A percentile compares a stretch with the other conserved stretches of the same genome.
These are phyloP conservation scores for Aspergillus pseudonomiae DNA, from an alignment of 2,329 filamentous ascomycete genomes.

Conservation along the genomic window DNA sequence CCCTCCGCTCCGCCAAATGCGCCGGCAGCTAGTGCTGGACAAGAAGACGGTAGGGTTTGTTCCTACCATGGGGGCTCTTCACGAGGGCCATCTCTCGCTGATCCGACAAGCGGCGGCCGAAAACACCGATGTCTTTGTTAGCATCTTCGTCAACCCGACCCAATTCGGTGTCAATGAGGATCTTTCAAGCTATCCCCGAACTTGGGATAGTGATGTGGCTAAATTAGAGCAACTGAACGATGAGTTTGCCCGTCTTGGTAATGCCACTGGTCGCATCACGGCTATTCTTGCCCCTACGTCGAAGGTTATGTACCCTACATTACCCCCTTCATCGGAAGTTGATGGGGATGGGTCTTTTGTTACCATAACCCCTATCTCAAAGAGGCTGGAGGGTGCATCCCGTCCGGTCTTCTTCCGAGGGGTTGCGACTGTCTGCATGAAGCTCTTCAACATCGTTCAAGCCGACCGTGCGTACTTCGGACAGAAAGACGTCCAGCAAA, in stretches of 20 bases:
- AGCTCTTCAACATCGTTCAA: conserved; percentile 80
- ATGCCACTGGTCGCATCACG: conserved; percentile 64
- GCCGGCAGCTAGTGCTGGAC: conserved; percentile 65
- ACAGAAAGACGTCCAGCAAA: conserved; percentile 97
- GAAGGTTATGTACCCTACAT: conserved; percentile 82
- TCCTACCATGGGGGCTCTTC: conserved; percentile 97
- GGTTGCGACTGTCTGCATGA: conserved; percentile 95
- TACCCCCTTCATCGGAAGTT: conserved; percentile 71
- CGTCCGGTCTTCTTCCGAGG: conserved; percentile 95
- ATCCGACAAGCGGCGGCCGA: conserved; percentile 81
- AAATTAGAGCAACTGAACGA: conserved; percentile 69
- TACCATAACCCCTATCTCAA: conserved; percentile 81
- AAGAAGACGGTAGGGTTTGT: conserved; percentile 81
- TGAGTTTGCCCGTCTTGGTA: conserved; percentile 66
- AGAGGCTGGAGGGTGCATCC: conserved; percentile 79
- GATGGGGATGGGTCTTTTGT: conserved; percentile 86
- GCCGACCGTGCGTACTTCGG: conserved; percentile 88
- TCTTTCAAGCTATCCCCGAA: conserved; percentile 83
- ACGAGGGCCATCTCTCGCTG: conserved; percentile 84
- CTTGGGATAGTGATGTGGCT: conserved; percentile 76
- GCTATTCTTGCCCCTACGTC: conserved; percentile 87
- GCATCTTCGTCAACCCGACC: conserved; percentile 93
- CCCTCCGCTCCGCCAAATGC: conserved; percentile 69
- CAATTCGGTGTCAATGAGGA: conserved; percentile 93
- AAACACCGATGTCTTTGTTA: conserved; percentile 85